Evolutionary conservation across 2,329 filamentous ascomycete species (phyloP), one percentile per base, ranked within the genome.

Genomic region (Aspergillus ochraceoroseus): DNA sequence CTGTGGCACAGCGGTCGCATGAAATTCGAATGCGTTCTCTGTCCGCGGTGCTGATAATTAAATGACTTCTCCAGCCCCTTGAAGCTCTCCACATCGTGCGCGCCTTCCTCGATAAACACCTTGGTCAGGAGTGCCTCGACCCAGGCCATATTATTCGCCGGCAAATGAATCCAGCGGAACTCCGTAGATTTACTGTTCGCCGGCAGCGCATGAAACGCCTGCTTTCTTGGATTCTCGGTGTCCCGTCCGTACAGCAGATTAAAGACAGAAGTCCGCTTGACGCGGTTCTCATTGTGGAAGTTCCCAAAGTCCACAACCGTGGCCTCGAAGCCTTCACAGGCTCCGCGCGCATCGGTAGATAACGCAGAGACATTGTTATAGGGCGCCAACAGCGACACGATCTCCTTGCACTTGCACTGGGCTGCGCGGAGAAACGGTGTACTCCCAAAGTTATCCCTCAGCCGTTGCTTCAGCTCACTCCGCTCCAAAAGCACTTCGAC

Each of bases 81-180:
- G 62, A 80, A 82, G 1, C 75, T 74, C 52, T 80, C 76, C 1
- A 80, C 72, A 54, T 82, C 79, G n/a, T 71, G 70, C 11, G 74
- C 72, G 0, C 77, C 77, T 25, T 77, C 74, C 55, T 83, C 79
- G 22, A 82, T 75, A 49, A 82, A 82, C 5, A 71, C 72, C 48
- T 82, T 82, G 1, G 77, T 76, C n/a, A 82, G 61, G 1, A 83
- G 63, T 0, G 77, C 72, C 58, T 82, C 78, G 3, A 77, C 73
- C 79, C 79, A 83, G 1, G 74, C 72, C 59, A 64, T 62, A 15
- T 75, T 75, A 47, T 75, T 75, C 2, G 72, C 72, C 4, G 72
- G 72, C 4, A 75, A 58, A 58, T 75, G 72, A 34, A 75, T 74
- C 72, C 72, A 75, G 13, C 72, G 63, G 37, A 75, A 75, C 28